Percentiles rank a stretch among this genome's conserved stretches.
phyloP scores from a whole-genome alignment of 371 early-diverging fungal genomes.

The Dinochytrium kinnereticum region DNA sequence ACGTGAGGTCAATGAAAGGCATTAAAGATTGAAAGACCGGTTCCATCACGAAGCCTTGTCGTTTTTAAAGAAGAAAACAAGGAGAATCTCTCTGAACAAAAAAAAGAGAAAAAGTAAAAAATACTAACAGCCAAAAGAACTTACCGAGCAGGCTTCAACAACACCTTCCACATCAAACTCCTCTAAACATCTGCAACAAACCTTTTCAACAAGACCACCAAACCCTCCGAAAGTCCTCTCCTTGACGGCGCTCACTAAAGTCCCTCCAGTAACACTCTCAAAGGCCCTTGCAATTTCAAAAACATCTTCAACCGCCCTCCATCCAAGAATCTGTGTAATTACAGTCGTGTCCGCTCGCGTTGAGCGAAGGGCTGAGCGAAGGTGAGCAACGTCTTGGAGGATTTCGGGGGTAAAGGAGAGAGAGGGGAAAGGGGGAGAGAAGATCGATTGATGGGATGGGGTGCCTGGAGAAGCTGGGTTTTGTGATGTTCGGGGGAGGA shows the following conservation, averaged over 20 bases:
- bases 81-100: neutral
- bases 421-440: neutral
- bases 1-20: too few relatives aligned
- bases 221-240: slow-evolving; percentile 4
- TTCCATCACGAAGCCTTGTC: too few relatives aligned
- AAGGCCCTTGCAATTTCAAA: neutral
- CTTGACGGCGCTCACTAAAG: neutral
- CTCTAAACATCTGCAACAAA: neutral
- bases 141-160: neutral
- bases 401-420: neutral
- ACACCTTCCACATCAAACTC: slow-evolving; percentile 12
- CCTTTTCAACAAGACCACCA: neutral
- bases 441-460: neutral
- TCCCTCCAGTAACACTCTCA: neutral
- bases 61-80: neutral
- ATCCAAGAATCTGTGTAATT: too few relatives aligned
- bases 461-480: too few relatives aligned
- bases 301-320: too few relatives aligned
- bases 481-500: too few relatives aligned
- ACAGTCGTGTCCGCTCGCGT: neutral
- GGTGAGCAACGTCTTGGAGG: neutral
- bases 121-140: too few relatives aligned
- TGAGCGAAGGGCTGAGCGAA: neutral
- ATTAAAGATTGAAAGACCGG: too few relatives aligned
- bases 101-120: neutral